Evolutionary conservation across 805 yeast genomes (phyloP), one percentile per base, ranked within the genome.

Genomic region (Dipodascus geniculatus): DNA sequence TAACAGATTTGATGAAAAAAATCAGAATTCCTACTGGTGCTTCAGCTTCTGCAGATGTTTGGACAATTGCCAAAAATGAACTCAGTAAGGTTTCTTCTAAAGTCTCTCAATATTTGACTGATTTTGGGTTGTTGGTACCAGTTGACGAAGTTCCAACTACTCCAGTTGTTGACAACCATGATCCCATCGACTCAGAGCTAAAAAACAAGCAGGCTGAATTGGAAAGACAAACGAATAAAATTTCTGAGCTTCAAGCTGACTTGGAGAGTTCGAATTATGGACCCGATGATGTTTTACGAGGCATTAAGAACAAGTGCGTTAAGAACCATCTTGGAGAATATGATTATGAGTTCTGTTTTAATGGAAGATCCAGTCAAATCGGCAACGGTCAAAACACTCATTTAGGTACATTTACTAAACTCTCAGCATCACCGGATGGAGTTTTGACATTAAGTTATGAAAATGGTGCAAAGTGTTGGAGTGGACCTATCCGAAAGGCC

Each of bases 391-490:
- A 74, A 24, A 62, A 71, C 42, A 74, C 78, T 0, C 67, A 70
- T 28, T 75, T 87, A 51, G 95, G 95, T 1, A 60, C 56, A 1
- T 70, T 62, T 49, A 59, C 58, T 23, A 51, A 56, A 11, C 54
- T 55, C 23, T 62, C 61, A 17, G 63, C 64, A 47, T 57, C 59
- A 9, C 60, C 61, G 3, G 69, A 65, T 2, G 68, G 69, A 17
- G 56, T 55, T n/a, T 53, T 73, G 48, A 58, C 57, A 20, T 57
- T 78, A 28, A 60, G 63, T 28, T 93, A 74, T 63, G 71, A 67
- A 2, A 63, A 72, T 19, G 99, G 99, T 20, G 82, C 81, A 47
- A 78, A 75, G 63, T 93, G 99, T 68, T 91, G 98, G 96, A 87
- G 89, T 65, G 99, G 99, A 0, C 97, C 97, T 3, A 66, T 71